phyloP scores from a whole-genome alignment of 768 basidiomycete species.

The Podaxis sp. region DNA sequence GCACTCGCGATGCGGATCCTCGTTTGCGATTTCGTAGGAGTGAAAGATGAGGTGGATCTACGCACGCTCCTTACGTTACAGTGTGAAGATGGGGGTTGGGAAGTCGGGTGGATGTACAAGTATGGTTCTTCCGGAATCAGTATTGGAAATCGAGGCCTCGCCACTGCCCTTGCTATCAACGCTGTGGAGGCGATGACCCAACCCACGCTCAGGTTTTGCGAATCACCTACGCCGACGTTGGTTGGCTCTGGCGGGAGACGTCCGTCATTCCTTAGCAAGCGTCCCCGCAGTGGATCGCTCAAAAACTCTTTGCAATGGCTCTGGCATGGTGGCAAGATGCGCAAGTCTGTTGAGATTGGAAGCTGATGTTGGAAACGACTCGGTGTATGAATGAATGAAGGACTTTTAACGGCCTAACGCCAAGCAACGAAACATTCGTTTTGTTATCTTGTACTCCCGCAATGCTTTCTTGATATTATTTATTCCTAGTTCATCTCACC shows the following conservation, averaged over 20 bases:
- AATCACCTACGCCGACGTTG: conserved; percentile 9
- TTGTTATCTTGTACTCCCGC: not conserved
- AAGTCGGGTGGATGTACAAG: conserved; percentile 54
- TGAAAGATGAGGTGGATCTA: conserved; percentile 43
- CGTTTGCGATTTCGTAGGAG: conserved; percentile 38
- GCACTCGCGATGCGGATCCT: conserved; percentile 57
- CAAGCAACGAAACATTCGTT: not conserved
- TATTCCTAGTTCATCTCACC: not conserved
- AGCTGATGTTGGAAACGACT: not conserved
- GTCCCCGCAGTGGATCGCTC: conserved; percentile 25
- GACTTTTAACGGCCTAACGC: conserved; percentile 1
- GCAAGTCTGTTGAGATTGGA: conserved; percentile 14
- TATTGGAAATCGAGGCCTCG: conserved; percentile 54
- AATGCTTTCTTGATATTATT: not conserved
- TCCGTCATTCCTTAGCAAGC: conserved; percentile 14
- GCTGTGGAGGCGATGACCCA: conserved; percentile 36
- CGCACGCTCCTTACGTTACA: conserved; percentile 44
- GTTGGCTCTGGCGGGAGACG: not conserved
- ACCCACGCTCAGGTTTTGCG: not conserved
- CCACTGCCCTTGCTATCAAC: conserved; percentile 52
- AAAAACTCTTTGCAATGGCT: conserved; percentile 29
- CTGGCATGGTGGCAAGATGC: conserved; percentile 21
- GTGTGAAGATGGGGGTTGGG: conserved; percentile 56
- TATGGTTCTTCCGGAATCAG: conserved; percentile 45
- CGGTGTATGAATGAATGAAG: not conserved